Percentiles rank a stretch among this genome's conserved stretches.
phyloP scores from a whole-genome alignment of 805 yeast species.

The Yamadazyma phyllophila region DNA sequence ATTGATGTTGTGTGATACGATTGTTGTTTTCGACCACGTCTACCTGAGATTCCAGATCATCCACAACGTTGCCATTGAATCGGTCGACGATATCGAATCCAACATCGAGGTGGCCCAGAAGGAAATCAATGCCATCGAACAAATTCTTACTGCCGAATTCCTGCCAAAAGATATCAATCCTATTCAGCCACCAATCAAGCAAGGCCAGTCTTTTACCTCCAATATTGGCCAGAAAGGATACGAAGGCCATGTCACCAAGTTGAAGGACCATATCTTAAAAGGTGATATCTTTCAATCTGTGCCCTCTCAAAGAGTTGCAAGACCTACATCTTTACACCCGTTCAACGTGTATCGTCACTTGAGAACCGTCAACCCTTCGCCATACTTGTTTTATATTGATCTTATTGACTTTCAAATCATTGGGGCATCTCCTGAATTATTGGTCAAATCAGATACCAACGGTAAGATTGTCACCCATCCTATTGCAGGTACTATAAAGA shows the following conservation, averaged over 20 bases:
- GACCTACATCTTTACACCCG: conserved; percentile 94
- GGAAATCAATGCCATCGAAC: conserved; percentile 58
- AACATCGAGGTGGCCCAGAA: conserved; percentile 53
- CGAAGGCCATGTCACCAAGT: conserved; percentile 69
- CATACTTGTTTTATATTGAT: conserved; percentile 92
- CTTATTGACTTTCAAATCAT: conserved; percentile 89
- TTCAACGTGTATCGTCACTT: conserved; percentile 93
- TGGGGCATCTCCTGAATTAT: conserved; percentile 95
- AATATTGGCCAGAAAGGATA: conserved; percentile 95
- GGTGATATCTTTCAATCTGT: conserved; percentile 98
- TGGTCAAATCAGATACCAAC: conserved; percentile 74
- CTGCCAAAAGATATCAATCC: conserved; percentile 57
- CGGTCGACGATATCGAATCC: conserved; percentile 28
- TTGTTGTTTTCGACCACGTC: conserved; percentile 91
- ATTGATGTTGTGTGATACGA: conserved; percentile 85
- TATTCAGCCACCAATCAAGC: conserved; percentile 67
- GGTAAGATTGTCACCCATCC: conserved; percentile 90
- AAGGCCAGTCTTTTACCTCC: conserved; percentile 70
- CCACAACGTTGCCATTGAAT: conserved; percentile 61
- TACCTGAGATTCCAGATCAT: conserved; percentile 90
- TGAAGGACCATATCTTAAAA: conserved; percentile 77
- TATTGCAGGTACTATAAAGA: conserved; percentile 91
- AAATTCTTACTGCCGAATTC: conserved; percentile 42
- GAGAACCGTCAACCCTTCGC: conserved; percentile 95
- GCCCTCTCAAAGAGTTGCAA: conserved; percentile 94